Evolutionary conservation across 2,329 filamentous ascomycete genomes (phyloP).

Genomic region (Zymoseptoria passerinii): DNA sequence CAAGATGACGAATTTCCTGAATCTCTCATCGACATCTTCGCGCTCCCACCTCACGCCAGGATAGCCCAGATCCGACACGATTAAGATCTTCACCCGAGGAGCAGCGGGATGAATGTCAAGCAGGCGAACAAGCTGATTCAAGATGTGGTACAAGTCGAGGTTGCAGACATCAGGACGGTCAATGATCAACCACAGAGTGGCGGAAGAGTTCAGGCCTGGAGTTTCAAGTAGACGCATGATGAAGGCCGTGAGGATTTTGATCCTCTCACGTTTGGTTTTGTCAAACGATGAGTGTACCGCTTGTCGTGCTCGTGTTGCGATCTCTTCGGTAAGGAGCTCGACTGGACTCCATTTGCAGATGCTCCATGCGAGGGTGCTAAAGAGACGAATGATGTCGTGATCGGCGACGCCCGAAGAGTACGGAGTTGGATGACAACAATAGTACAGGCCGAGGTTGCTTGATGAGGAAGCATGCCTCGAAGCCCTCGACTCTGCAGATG

Average conservation of each 20-base stretch:
- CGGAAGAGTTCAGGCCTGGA: too few relatives aligned
- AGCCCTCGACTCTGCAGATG: too few relatives aligned
- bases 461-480: too few relatives aligned
- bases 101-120: not conserved
- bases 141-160: not conserved
- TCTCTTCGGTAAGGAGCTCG: not conserved
- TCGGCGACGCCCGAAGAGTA: not conserved
- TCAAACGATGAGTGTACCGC: too few relatives aligned
- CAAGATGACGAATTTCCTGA: too few relatives aligned
- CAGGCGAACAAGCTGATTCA: not conserved
- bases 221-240: too few relatives aligned
- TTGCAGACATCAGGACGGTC: not conserved
- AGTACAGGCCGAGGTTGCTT: not conserved
- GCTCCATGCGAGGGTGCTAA: not conserved
- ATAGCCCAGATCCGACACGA: too few relatives aligned
- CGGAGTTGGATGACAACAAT: not conserved
- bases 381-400: not conserved
- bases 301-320: too few relatives aligned
- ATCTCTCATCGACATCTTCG: too few relatives aligned
- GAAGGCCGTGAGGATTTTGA: too few relatives aligned
- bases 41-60: too few relatives aligned
- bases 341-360: not conserved
- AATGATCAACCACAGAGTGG: not conserved
- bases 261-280: too few relatives aligned
- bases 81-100: not conserved